phyloP scores from a whole-genome alignment of 805 yeast species.

The Scheffersomyces stipitis region DNA sequence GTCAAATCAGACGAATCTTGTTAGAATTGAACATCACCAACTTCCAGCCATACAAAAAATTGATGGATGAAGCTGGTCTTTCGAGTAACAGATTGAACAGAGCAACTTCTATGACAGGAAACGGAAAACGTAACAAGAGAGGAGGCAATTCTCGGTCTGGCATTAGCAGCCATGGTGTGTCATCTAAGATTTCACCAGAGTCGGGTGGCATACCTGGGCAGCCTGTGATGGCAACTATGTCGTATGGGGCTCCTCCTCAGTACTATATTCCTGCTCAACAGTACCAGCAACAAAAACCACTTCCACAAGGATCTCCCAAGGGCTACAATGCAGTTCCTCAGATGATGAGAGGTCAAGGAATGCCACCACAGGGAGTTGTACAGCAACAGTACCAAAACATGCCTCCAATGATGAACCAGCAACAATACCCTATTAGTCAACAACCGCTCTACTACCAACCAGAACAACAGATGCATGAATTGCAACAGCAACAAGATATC shows the following conservation, averaged over 20 bases:
- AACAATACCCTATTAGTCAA: constrained; percentile 1
- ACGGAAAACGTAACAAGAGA: constrained; percentile 23
- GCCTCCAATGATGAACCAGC: constrained; percentile 6
- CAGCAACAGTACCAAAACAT: constrained; percentile 9
- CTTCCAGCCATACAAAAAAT: constrained; percentile 74
- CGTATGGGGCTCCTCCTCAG: not conserved
- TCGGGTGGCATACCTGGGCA: too few species aligned
- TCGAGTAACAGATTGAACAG: constrained; percentile 34
- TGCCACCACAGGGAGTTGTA: not conserved
- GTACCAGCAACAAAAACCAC: constrained; percentile 2
- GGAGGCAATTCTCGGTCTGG: constrained; percentile 1
- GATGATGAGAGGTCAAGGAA: constrained; percentile 1
- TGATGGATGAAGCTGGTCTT: constrained; percentile 91
- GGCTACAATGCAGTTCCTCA: not conserved
- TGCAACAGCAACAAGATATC: constrained; percentile 21
- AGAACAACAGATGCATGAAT: constrained; percentile 10
- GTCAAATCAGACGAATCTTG: constrained; percentile 63
- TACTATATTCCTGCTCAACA: constrained; percentile 1
- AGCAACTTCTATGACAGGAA: constrained; percentile 17
- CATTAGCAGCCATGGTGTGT: not conserved
- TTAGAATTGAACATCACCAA: constrained; percentile 55
- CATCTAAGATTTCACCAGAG: too few species aligned
- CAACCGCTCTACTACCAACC: constrained; percentile 10
- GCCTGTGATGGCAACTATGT: not conserved
- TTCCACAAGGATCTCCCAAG: not conserved